Conservation (phyloP, 371 early-diverging fungal species). For the Coemansia sp. region DNA sequence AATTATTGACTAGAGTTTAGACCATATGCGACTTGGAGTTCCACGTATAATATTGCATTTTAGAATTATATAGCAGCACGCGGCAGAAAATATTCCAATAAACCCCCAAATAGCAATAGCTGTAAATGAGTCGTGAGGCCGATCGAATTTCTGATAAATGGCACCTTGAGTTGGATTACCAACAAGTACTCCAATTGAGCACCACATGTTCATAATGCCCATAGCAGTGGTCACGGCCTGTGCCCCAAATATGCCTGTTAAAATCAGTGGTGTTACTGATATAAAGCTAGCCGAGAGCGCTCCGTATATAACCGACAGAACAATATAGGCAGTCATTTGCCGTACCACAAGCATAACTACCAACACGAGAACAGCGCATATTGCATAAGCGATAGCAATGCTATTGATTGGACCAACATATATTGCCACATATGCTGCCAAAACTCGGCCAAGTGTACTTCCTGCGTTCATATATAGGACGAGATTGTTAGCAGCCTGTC, state of each 20-base stretch:
- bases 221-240: slow-evolving; percentile 35
- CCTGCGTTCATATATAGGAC: slow-evolving; percentile 42
- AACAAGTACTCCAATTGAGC: slow-evolving; percentile 30
- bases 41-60: slow-evolving; percentile 16
- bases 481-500: slow-evolving; percentile 34
- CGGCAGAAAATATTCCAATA: slow-evolving; percentile 18
- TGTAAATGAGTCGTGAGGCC: slow-evolving; percentile 21
- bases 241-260: slow-evolving; percentile 27
- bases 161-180: slow-evolving; percentile 45
- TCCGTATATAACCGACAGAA: slow-evolving; percentile 32
- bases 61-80: slow-evolving; percentile 20
- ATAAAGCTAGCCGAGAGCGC: slow-evolving; percentile 31
- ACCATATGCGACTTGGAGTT: slow-evolving; percentile 13
- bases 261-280: slow-evolving; percentile 28
- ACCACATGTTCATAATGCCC: slow-evolving; percentile 40
- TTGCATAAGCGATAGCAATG: slow-evolving; percentile 13
- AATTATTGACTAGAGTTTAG: slow-evolving; percentile 11
- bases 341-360: slow-evolving; percentile 28
- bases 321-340: slow-evolving; percentile 28
- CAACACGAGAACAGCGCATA: slow-evolving; percentile 26
- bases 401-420: slow-evolving; percentile 36
- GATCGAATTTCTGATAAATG: slow-evolving; percentile 35
- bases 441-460: slow-evolving; percentile 29
- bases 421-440: slow-evolving; percentile 26
- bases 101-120: slow-evolving; percentile 37